Conservation (phyloP, 129 eudicot species). For the Flaveria ramosissima region DNA sequence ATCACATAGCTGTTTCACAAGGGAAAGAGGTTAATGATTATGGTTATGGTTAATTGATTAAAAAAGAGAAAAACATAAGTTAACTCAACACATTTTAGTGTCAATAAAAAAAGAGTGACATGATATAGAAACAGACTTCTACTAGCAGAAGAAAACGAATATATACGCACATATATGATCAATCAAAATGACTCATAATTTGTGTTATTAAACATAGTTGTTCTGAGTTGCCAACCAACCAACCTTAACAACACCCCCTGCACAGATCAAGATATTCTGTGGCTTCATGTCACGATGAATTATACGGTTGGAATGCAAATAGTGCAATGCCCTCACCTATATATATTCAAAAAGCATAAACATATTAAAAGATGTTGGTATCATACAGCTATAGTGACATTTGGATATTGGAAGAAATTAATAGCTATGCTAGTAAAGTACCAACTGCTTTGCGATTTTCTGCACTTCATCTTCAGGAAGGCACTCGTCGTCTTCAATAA, state of each 20-base stretch:
- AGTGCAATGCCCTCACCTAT: slow-evolving; percentile 91
- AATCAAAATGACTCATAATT: background rate
- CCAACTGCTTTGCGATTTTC: slow-evolving; percentile 94
- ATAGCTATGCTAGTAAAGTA: slow-evolving; percentile 26
- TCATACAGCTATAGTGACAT: background rate
- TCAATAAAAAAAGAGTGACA: too few species aligned
- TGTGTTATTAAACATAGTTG: slow-evolving; percentile 4
- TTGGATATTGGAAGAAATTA: slow-evolving; percentile 8
- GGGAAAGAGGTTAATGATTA: slow-evolving; percentile 1
- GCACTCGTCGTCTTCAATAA: slow-evolving; percentile 89
- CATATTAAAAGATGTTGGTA: background rate
- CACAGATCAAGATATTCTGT: slow-evolving; percentile 84
- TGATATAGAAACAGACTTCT: too few species aligned
- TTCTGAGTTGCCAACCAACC: background rate
- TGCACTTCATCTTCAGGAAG: slow-evolving; percentile 96
- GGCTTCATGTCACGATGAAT: slow-evolving; percentile 99
- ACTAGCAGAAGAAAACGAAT: too few species aligned
- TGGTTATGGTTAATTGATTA: background rate
- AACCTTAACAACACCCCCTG: slow-evolving; percentile 90
- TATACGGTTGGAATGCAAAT: slow-evolving; percentile 89
- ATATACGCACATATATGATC: too few species aligned
- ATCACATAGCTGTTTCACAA: slow-evolving; percentile 77
- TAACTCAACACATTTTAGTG: too few species aligned
- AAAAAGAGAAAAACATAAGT: background rate
- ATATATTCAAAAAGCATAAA: slow-evolving; percentile 22